Evolutionary conservation across 306 rosid species (phyloP).

Genomic region (Medicago lupulina): DNA sequence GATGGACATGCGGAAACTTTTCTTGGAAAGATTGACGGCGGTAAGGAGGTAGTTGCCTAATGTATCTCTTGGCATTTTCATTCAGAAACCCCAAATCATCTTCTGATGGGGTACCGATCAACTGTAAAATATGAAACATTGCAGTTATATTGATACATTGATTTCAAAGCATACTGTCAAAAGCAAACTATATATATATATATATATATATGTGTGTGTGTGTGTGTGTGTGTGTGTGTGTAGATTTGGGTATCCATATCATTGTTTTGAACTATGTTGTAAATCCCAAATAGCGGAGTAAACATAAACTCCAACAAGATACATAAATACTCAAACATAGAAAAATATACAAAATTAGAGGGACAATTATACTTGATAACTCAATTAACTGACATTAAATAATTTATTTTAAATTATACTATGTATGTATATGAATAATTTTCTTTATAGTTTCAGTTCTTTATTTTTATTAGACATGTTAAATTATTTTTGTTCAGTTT

Average conservation of each 20-base stretch:
- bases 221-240: too few species aligned
- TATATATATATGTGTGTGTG: too few species aligned
- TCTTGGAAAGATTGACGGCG: conserved; percentile 87
- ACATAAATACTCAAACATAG: neutral
- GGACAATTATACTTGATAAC: neutral
- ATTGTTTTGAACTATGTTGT: neutral
- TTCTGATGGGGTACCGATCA: conserved; percentile 98
- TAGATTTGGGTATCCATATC: conserved; percentile 10
- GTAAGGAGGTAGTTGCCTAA: conserved; percentile 74
- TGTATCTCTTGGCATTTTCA: conserved; percentile 97
- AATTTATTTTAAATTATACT: neutral
- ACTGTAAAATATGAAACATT: conserved; percentile 58
- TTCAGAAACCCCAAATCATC: conserved; percentile 87
- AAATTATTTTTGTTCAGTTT: neutral
- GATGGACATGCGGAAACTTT: conserved; percentile 93
- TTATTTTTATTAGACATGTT: neutral
- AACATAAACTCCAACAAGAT: neutral
- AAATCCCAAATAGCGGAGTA: neutral
- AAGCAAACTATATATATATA: neutral
- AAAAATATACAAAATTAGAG: neutral
- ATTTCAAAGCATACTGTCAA: conserved; percentile 20
- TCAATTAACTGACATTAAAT: neutral
- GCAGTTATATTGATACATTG: conserved; percentile 27
- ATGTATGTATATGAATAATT: neutral
- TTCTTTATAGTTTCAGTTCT: neutral